These are phyloP conservation scores for Thermomyces lanuginosus DNA, from an alignment of 2,329 filamentous ascomycete species.

Conservation along the genomic window DNA sequence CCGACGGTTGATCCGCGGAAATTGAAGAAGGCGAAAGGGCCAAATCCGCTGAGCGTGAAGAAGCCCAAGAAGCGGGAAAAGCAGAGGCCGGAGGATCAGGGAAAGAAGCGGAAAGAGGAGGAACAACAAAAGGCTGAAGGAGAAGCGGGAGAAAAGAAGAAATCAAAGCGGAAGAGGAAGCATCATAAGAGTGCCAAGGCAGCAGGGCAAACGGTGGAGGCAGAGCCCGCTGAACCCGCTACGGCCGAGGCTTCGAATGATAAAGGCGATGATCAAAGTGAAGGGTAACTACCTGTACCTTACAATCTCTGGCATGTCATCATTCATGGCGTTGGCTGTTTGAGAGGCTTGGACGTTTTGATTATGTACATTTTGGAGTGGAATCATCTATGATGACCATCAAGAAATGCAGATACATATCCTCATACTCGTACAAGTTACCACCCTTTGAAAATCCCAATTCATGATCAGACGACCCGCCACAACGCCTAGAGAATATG, in stretches of 20 bases:
- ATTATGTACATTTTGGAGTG: too few relatives aligned
- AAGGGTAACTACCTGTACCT: too few relatives aligned
- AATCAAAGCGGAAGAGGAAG: constrained; percentile 21
- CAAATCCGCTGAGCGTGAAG: constrained; percentile 33
- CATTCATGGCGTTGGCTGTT: too few relatives aligned
- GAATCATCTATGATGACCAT: too few relatives aligned
- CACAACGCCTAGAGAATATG: not conserved
- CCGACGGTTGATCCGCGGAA: constrained; percentile 12
- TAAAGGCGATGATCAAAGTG: too few relatives aligned
- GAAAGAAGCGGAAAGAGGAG: constrained; percentile 9
- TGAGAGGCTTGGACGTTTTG: too few relatives aligned
- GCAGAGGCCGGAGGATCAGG: constrained; percentile 8
- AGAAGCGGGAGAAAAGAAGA: constrained; percentile 9
- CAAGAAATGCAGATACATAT: too few relatives aligned
- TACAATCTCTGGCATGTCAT: too few relatives aligned
- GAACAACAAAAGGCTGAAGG: constrained; percentile 9
- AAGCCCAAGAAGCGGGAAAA: constrained; percentile 26
- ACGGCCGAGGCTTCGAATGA: too few relatives aligned
- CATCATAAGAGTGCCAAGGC: constrained; percentile 16
- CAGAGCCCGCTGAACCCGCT: not conserved
- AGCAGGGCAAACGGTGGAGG: constrained; percentile 8
- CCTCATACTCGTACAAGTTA: too few relatives aligned
- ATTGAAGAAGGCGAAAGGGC: constrained; percentile 26
- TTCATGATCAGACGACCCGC: constrained; percentile 4
- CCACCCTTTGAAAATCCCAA: constrained; percentile 4